phyloP scores from a whole-genome alignment of 441 rosid genomes.

The Adansonia grandidieri region DNA sequence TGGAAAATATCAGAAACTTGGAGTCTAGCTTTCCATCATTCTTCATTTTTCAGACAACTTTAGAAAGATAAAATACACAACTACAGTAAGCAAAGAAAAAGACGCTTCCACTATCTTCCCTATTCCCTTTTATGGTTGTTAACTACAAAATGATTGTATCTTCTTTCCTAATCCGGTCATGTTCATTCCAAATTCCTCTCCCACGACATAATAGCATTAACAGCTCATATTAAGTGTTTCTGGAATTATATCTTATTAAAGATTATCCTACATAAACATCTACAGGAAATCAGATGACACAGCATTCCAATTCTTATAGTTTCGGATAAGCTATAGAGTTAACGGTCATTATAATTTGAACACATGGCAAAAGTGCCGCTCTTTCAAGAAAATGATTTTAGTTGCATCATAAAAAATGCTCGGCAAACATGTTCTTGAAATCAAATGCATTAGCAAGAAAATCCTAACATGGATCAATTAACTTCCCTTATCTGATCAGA shows the following conservation, averaged over 20 bases:
- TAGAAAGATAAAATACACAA: neutral
- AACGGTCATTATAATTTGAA: neutral
- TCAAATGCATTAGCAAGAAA: neutral
- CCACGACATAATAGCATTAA: neutral
- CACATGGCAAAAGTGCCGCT: neutral
- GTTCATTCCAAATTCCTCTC: neutral
- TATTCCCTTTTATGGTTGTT: neutral
- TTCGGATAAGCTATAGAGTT: neutral
- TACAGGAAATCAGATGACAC: slow-evolving; percentile 4
- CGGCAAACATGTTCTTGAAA: neutral
- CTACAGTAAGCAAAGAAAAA: neutral
- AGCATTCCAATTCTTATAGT: neutral
- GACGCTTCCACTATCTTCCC: neutral
- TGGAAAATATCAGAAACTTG: neutral
- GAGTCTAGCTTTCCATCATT: slow-evolving; percentile 3
- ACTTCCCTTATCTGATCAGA: neutral
- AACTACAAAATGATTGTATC: neutral
- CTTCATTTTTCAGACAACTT: neutral
- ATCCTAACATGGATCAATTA: neutral
- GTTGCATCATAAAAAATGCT: neutral
- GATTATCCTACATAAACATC: neutral
- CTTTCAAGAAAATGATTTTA: neutral
- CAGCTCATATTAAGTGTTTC: neutral
- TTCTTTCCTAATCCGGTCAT: neutral
- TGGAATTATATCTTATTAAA: slow-evolving; percentile 4